A percentile compares a stretch with the other conserved stretches of the same genome.
phyloP scores from a whole-genome alignment of 805 yeast genomes.

The Pichia pseudocactophila region DNA sequence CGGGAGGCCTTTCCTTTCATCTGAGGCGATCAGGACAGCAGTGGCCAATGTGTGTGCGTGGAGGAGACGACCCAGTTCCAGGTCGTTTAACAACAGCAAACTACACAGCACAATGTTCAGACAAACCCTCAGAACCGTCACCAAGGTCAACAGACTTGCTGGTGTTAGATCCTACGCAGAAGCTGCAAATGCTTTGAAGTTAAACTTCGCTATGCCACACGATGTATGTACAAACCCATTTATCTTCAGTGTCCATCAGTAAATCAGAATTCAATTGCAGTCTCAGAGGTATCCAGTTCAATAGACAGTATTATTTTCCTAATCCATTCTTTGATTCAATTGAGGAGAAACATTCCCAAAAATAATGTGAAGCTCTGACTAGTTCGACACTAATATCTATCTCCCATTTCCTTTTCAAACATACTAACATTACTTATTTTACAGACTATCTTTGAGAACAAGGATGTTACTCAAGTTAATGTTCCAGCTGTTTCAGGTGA shows the following conservation, averaged over 20 bases:
- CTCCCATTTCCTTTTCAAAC: too few relatives aligned
- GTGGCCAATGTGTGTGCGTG: too few relatives aligned
- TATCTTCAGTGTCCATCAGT: too few relatives aligned
- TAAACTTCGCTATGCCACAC: conserved; percentile 88
- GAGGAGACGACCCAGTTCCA: neutral
- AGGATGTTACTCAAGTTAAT: conserved; percentile 64
- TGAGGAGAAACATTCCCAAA: too few relatives aligned
- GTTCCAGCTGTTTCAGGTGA: conserved; percentile 94
- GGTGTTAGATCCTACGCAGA: conserved; percentile 88
- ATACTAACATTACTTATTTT: conserved; percentile 3
- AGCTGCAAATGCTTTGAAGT: conserved; percentile 71
- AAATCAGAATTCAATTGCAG: neutral
- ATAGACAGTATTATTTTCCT: too few relatives aligned
- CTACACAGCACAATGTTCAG: conserved; percentile 40
- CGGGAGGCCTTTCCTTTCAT: too few relatives aligned
- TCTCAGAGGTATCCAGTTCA: too few relatives aligned
- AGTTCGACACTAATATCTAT: too few relatives aligned
- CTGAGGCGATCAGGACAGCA: too few relatives aligned
- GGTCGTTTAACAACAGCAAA: neutral
- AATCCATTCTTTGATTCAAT: too few relatives aligned
- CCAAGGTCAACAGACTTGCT: conserved; percentile 46
- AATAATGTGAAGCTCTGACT: too few relatives aligned
- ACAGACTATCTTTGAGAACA: conserved; percentile 25
- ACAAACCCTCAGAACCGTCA: conserved; percentile 52
- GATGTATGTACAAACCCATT: conserved; percentile 32